Percentiles rank a stretch among this genome's conserved stretches.
These are phyloP conservation scores for Jackrogersella minutella DNA, from an alignment of 495 filamentous ascomycete genomes.

Conservation along the genomic window DNA sequence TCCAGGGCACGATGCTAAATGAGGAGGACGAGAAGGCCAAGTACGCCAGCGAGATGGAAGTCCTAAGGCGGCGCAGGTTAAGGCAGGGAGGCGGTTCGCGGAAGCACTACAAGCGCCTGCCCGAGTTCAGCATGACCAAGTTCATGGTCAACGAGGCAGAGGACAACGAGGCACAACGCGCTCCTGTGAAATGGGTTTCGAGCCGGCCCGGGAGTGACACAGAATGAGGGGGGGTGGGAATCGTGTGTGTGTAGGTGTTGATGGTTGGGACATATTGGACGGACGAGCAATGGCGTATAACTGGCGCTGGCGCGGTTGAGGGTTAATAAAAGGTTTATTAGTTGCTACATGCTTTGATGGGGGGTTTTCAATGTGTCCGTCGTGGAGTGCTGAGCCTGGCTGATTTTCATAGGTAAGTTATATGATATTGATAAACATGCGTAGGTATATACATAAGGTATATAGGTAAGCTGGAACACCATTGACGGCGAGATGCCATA, in stretches of 20 bases:
- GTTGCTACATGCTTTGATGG: not conserved
- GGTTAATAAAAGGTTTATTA: not conserved
- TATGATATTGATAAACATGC: not conserved
- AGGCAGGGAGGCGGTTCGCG: constrained; percentile 44
- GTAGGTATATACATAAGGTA: not conserved
- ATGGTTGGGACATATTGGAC: not conserved
- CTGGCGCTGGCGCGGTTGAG: not conserved
- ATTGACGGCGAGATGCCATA: not conserved
- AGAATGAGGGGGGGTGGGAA: constrained; percentile 16
- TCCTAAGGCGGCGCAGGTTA: constrained; percentile 45
- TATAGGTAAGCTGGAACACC: not conserved
- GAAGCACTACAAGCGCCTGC: constrained; percentile 49
- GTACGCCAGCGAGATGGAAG: constrained; percentile 48
- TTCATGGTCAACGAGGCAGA: constrained; percentile 53
- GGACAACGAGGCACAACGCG: constrained; percentile 43
- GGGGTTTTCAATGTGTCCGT: not conserved
- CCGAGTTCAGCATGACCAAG: constrained; percentile 60
- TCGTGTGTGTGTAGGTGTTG: not conserved
- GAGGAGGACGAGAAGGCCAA: constrained; percentile 53
- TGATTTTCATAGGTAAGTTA: too few species aligned
- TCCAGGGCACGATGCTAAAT: constrained; percentile 58
- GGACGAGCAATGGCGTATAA: constrained; percentile 3
- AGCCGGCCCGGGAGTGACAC: constrained; percentile 25
- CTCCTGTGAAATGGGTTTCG: constrained; percentile 24
- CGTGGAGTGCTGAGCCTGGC: not conserved